A percentile compares a stretch with the other conserved stretches of the same genome.
phyloP scores from a whole-genome alignment of 805 yeast genomes.

The Yarrowia sp. region DNA sequence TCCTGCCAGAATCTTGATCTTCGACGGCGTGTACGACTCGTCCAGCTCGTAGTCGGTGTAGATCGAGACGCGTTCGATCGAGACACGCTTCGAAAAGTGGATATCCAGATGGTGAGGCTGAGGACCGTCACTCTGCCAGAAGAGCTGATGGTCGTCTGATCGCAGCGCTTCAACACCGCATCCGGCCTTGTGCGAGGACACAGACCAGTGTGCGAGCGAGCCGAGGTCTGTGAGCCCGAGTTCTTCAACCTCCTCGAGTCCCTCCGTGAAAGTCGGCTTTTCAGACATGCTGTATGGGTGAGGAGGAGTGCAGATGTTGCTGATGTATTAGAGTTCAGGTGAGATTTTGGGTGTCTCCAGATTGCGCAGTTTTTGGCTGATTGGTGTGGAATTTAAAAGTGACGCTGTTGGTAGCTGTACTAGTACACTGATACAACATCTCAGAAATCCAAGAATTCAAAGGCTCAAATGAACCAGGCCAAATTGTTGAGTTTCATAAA shows the following conservation, averaged over 20 bases:
- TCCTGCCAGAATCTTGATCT: conserved; percentile 65
- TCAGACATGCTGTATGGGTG: background rate
- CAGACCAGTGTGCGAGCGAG: conserved; percentile 77
- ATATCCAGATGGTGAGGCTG: conserved; percentile 82
- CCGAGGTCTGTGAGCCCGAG: conserved; percentile 72
- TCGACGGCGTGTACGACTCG: conserved; percentile 89
- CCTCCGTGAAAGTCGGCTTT: conserved; percentile 34
- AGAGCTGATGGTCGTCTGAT: conserved; percentile 64
- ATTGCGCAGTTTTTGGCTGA: too few species aligned
- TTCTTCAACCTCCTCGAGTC: conserved; percentile 55
- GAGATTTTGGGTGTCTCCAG: too few species aligned
- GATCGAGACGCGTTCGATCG: conserved; percentile 63
- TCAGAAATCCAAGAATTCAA: too few species aligned
- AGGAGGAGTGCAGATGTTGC: background rate
- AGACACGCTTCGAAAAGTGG: conserved; percentile 74
- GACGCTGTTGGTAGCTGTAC: too few species aligned
- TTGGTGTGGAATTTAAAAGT: too few species aligned
- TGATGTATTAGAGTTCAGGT: background rate
- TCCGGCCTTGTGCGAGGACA: conserved; percentile 72
- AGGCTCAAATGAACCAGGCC: too few species aligned
- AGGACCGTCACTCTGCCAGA: conserved; percentile 94
- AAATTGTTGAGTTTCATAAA: too few species aligned
- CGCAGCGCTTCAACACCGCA: conserved; percentile 69
- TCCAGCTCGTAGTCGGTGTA: conserved; percentile 71
- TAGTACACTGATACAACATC: too few species aligned